Conservation (phyloP, 148 eudicot genomes). For the Fagopyrum homotropicum region DNA sequence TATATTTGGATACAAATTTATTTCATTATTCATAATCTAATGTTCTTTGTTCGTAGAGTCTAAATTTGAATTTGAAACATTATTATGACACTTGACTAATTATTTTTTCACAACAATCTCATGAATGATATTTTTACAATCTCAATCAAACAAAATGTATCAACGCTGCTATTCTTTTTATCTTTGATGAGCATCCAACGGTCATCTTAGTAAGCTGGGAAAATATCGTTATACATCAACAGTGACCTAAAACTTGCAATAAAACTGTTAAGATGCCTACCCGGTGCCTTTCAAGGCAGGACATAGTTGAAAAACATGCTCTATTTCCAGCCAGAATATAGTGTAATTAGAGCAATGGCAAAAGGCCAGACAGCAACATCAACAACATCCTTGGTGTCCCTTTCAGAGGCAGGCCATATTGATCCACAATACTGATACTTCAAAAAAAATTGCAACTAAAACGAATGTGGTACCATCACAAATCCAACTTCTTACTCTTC, state of each 20-base stretch:
- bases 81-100: too few relatives aligned
- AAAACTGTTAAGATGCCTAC: background rate
- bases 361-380: background rate
- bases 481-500: conserved; percentile 1
- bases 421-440: background rate
- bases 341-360: background rate
- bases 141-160: too few relatives aligned
- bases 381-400: background rate
- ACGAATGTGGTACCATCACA: conserved; percentile 1
- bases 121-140: too few relatives aligned
- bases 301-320: background rate
- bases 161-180: too few relatives aligned
- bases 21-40: too few relatives aligned
- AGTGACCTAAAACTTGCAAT: background rate
- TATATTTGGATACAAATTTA: too few relatives aligned
- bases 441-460: background rate
- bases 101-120: too few relatives aligned
- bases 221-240: background rate
- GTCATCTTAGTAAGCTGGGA: background rate
- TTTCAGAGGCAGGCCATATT: background rate
- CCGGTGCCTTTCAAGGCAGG: background rate
- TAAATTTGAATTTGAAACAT: too few relatives aligned
- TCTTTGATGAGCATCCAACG: background rate
- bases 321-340: background rate
- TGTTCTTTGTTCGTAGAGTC: too few relatives aligned